Evolutionary conservation across 1,139 yeast species (phyloP), one percentile per base, ranked within the genome.

Genomic region (Sugiyamaella japonica): DNA sequence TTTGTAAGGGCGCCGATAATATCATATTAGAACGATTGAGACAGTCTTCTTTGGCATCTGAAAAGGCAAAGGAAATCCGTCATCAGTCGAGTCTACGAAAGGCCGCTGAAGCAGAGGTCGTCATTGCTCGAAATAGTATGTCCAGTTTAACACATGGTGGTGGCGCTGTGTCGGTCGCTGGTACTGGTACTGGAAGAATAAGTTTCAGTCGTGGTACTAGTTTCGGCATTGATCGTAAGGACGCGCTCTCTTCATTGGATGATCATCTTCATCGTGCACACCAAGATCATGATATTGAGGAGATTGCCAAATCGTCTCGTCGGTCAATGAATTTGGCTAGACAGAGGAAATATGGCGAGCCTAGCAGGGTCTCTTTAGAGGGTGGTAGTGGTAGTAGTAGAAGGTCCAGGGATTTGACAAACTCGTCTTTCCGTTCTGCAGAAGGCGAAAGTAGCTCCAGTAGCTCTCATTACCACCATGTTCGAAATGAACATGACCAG

Each of bases 1-100:
- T 95, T 48, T 89, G 97, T 72, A 95, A 95, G 72, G 99, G 98
- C 53, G 99, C 99, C 0, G 99, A 95, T 69, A 89, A 89, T 65
- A 79, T 93, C n/a, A 88, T 95, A 52, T 70, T 91, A 58, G 97
- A 91, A 56, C 79, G 87, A 56, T 73, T 91, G 57, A 78, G 77
- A 53, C 77, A 86, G 59, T 58, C 70, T 2, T 80, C 78, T 1
- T 56, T 86, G 55, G 97, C 96, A 0, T 70, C 73, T 40, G 68
- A 72, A 16, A 89, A 86, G 65, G 81, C 86, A 34, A 75, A 72
- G 20, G 91, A 89, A 56, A 78, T 90, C 10, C 72, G 84, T n/a
- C 70, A 76, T 25, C 79, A 77, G 49, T 76, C 93, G 0, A 73
- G 79, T 1, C 78, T 82, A 49, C 79, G 99, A 61, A 87, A 86